Percentiles rank a stretch among this genome's conserved stretches.
Evolutionary conservation across 2,329 filamentous ascomycete species (phyloP).

Genomic region (Hysterium pulicare): DNA sequence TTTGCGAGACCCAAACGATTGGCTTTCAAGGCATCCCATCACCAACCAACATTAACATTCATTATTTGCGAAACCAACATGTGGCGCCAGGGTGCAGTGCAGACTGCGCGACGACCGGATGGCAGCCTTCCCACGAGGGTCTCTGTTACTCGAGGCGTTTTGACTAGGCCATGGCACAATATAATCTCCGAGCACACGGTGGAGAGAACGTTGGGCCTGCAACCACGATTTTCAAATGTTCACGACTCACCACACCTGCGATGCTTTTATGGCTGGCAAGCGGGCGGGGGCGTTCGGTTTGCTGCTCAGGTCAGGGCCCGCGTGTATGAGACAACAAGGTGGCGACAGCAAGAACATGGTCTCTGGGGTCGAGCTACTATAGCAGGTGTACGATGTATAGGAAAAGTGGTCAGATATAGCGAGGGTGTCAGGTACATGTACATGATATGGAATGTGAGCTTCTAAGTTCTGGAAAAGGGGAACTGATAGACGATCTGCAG

Average conservation of each 20-base stretch:
- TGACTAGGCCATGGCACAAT: not conserved
- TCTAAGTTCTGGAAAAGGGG: not conserved
- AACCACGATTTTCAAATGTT: too few relatives aligned
- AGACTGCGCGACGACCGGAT: not conserved
- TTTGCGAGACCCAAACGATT: conserved; percentile 4
- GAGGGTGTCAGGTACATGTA: not conserved
- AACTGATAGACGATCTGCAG: not conserved
- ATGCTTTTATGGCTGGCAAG: too few relatives aligned
- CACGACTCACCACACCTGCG: too few relatives aligned
- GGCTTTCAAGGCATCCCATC: too few relatives aligned
- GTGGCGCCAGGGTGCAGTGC: not conserved
- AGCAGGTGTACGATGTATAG: not conserved
- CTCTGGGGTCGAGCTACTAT: not conserved
- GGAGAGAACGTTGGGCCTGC: not conserved
- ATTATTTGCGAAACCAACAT: not conserved
- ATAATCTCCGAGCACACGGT: conserved; percentile 4
- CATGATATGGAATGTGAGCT: not conserved
- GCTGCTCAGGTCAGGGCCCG: too few relatives aligned
- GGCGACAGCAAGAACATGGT: too few relatives aligned
- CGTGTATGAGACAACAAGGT: too few relatives aligned
- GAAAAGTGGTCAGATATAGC: not conserved
- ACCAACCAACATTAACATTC: too few relatives aligned
- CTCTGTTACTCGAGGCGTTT: conserved; percentile 5
- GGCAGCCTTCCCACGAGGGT: not conserved
- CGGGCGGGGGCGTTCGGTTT: too few relatives aligned